These are phyloP conservation scores for Pythium folliculosum DNA, from an alignment of 352 stramenopile genomes.

Conservation along the genomic window DNA sequence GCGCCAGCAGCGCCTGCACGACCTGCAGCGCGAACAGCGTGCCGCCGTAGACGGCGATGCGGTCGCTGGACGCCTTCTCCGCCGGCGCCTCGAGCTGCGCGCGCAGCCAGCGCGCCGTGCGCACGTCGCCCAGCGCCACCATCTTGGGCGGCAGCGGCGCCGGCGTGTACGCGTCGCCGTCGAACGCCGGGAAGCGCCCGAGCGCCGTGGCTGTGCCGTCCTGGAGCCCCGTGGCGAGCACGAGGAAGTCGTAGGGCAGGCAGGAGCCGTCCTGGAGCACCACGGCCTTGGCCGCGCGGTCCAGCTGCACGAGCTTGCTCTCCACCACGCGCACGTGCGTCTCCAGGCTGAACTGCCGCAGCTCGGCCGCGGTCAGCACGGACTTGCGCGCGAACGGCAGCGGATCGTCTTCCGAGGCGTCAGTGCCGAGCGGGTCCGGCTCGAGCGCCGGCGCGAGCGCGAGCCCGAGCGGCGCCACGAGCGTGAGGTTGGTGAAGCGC, in stretches of 20 bases:
- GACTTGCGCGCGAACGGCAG: slow-evolving; percentile 58
- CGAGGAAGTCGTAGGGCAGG: slow-evolving; percentile 69
- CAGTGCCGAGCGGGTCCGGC: slow-evolving; percentile 17
- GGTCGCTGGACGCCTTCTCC: slow-evolving; percentile 13
- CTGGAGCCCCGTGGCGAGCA: slow-evolving; percentile 60
- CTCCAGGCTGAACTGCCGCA: slow-evolving; percentile 44
- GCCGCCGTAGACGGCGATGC: slow-evolving; percentile 66
- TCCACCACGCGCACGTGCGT: slow-evolving; percentile 50
- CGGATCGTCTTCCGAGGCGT: slow-evolving; percentile 10
- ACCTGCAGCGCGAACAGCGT: slow-evolving; percentile 71
- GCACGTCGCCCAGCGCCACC: slow-evolving; percentile 29
- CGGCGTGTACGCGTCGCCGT: slow-evolving; percentile 26
- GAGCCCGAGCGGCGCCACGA: slow-evolving; percentile 79
- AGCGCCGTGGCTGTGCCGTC: slow-evolving; percentile 32
- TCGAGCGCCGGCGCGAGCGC: slow-evolving; percentile 33
- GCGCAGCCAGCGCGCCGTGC: slow-evolving; percentile 26
- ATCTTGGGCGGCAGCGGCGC: slow-evolving; percentile 19
- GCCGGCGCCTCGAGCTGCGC: slow-evolving; percentile 12
- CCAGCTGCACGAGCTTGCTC: slow-evolving; percentile 54
- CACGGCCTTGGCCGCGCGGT: slow-evolving; percentile 50
- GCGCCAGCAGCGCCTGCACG: slow-evolving; percentile 51
- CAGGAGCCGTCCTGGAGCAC: slow-evolving; percentile 62
- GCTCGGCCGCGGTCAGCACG: slow-evolving; percentile 29
- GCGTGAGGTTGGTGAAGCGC: slow-evolving; percentile 83
- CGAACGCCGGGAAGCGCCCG: slow-evolving; percentile 26